phyloP scores from a whole-genome alignment of 2,329 filamentous ascomycete species.

The Teratosphaeria destructans region DNA sequence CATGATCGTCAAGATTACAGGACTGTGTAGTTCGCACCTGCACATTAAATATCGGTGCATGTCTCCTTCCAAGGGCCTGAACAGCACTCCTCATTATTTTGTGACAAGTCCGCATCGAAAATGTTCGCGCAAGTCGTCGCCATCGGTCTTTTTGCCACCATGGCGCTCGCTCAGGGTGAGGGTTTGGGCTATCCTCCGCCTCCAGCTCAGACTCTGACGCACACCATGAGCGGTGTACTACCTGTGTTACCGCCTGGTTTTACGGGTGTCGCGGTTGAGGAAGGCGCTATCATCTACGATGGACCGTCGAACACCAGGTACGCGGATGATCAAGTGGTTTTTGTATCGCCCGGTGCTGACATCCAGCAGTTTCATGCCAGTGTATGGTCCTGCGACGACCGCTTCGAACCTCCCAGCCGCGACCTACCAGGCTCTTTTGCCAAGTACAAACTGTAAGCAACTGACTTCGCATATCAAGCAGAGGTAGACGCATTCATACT shows the following conservation, averaged over 20 bases:
- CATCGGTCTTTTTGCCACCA: background rate
- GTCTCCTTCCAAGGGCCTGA: background rate
- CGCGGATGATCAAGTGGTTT: background rate
- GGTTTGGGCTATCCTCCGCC: slow-evolving; percentile 1
- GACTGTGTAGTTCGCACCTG: background rate
- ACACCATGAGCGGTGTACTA: slow-evolving; percentile 5
- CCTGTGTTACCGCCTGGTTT: slow-evolving; percentile 8
- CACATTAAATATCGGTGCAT: background rate
- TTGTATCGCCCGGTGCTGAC: background rate
- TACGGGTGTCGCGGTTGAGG: slow-evolving; percentile 8
- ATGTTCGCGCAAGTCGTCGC: background rate
- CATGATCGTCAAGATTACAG: background rate
- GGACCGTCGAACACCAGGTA: slow-evolving; percentile 1
- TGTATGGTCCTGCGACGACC: background rate
- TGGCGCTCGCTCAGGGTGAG: background rate
- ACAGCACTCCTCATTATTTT: background rate
- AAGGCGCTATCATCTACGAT: slow-evolving; percentile 9
- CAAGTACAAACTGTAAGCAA: slow-evolving; percentile 1
- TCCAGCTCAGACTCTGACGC: background rate
- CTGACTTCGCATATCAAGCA: background rate
- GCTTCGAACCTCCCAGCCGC: background rate
- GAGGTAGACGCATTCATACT: background rate
- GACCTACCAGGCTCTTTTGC: slow-evolving; percentile 6
- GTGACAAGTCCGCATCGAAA: background rate
- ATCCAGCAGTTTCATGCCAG: background rate